Evolutionary conservation across 257 asterid genomes (phyloP), one percentile per base, ranked within the genome.

Genomic region (Handroanthus guayacan): DNA sequence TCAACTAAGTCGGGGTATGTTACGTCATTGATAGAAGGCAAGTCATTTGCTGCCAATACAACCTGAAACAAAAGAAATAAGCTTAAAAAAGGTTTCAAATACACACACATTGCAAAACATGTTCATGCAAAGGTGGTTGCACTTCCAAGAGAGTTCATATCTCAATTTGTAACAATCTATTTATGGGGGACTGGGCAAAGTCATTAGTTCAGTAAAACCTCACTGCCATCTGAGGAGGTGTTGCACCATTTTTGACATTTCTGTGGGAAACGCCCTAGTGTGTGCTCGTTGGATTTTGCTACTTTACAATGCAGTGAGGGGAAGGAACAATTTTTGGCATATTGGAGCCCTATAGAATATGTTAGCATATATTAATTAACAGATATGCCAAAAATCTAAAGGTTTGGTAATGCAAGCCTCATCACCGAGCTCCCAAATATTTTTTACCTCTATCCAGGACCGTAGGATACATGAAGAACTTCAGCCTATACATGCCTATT

Each of bases 11-110:
- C 99, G 2, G 79, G 70, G 78, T 91, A 87, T 69, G 97, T 92
- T 76, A 95, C 86, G 66, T 95, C 99, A 72, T 95, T 95, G 75
- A 95, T 95, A 64, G 98, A 92, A 60, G 98, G 99, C 80, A 91
- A 79, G 80, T 93, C 98, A 81, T 95, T 93, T 74, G 97, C 98
- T 6, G 97, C 95, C 90, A 95, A 84, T 62, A 91, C 88, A 72
- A 95, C 97, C 99, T 94, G 94, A 80, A 79, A 77, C 60, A 52
- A 79, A 65, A 56, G 77, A 44, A 63, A 67, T 8, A 51, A 13
- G 48, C 70, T 57, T 61, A 80, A 73, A 71, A 39, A 45, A 47
- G 39, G 58, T 51, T 58, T 25, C 71, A 38, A 60, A 56, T 56
- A 47, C 16, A 80, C 20, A 67, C 51, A 41, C 43, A 37, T 45